phyloP scores from a whole-genome alignment of 2,329 filamentous ascomycete species.

The Westerdykella aurantiaca region DNA sequence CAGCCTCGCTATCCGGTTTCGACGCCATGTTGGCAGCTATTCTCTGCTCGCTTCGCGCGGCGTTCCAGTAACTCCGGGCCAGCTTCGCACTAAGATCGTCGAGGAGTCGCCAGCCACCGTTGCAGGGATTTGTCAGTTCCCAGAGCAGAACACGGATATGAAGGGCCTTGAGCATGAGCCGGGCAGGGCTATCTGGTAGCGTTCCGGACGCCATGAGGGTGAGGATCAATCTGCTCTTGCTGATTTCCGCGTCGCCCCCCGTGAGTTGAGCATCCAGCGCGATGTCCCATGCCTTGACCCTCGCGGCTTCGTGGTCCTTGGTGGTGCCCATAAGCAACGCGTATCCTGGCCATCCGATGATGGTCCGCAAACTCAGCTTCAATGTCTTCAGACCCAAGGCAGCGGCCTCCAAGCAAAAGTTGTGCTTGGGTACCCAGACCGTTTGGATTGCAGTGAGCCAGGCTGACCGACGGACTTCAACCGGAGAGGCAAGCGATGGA shows the following conservation, averaged over 20 bases:
- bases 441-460: conserved; percentile 93
- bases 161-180: conserved; percentile 86
- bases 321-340: conserved; percentile 73
- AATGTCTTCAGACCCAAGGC: conserved; percentile 73
- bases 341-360: conserved; percentile 71
- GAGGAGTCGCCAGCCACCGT: conserved; percentile 58
- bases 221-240: conserved; percentile 75
- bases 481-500: conserved; percentile 72
- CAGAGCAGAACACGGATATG: conserved; percentile 87
- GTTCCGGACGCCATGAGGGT: conserved; percentile 86
- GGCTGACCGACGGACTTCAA: conserved; percentile 77
- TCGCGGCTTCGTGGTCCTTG: conserved; percentile 76
- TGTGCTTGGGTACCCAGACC: conserved; percentile 83
- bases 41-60: conserved; percentile 61
- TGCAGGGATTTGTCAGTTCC: conserved; percentile 63
- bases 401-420: conserved; percentile 77
- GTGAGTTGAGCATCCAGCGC: conserved; percentile 88
- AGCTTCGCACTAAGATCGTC: conserved; percentile 67
- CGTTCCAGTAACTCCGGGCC: conserved; percentile 73
- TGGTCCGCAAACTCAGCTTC: conserved; percentile 73
- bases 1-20: conserved; percentile 48
- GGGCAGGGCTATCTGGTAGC: conserved; percentile 71
- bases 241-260: conserved; percentile 84
- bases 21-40: conserved; percentile 34
- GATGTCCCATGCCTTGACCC: conserved; percentile 88